phyloP scores from a whole-genome alignment of 257 asterid genomes.

The Nicotiana obtusifolia region DNA sequence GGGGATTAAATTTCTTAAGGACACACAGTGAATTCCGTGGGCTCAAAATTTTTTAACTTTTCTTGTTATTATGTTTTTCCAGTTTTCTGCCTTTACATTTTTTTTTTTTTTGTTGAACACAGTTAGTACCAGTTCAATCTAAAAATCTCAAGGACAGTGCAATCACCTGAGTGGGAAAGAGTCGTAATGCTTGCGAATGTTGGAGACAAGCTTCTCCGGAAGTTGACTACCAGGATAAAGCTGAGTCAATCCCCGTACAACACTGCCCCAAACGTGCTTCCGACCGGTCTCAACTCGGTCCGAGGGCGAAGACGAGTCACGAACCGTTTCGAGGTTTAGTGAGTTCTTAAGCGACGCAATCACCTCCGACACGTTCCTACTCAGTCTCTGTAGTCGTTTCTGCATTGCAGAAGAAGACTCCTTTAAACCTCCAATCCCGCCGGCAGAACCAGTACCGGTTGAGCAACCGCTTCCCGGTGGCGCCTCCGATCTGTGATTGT shows the following conservation, averaged over 20 bases:
- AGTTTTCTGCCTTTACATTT: no score
- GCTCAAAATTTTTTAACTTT: no score
- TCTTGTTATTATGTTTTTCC: no score
- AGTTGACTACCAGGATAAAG: slow-evolving; percentile 95
- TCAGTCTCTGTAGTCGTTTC: slow-evolving; percentile 68
- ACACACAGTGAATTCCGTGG: no score
- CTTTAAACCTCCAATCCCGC: slow-evolving; percentile 32
- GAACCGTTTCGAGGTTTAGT: slow-evolving; percentile 59
- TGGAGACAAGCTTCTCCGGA: slow-evolving; percentile 88
- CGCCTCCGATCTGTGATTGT: slow-evolving; percentile 77
- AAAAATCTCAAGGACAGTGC: not conserved
- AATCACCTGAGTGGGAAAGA: slow-evolving; percentile 76
- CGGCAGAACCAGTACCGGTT: slow-evolving; percentile 14
- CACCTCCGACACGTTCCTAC: slow-evolving; percentile 90
- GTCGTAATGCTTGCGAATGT: slow-evolving; percentile 92
- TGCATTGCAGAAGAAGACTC: slow-evolving; percentile 76
- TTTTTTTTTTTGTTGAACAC: no score
- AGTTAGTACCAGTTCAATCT: not conserved
- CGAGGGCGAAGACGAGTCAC: slow-evolving; percentile 49
- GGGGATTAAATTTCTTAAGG: no score
- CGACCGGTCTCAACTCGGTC: slow-evolving; percentile 46
- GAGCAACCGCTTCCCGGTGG: slow-evolving; percentile 35
- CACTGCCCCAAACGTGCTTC: slow-evolving; percentile 78
- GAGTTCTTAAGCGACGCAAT: slow-evolving; percentile 86
- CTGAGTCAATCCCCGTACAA: slow-evolving; percentile 90